Evolutionary conservation across 2,329 filamentous ascomycete genomes (phyloP).

Genomic region (Periconia macrospinosa): DNA sequence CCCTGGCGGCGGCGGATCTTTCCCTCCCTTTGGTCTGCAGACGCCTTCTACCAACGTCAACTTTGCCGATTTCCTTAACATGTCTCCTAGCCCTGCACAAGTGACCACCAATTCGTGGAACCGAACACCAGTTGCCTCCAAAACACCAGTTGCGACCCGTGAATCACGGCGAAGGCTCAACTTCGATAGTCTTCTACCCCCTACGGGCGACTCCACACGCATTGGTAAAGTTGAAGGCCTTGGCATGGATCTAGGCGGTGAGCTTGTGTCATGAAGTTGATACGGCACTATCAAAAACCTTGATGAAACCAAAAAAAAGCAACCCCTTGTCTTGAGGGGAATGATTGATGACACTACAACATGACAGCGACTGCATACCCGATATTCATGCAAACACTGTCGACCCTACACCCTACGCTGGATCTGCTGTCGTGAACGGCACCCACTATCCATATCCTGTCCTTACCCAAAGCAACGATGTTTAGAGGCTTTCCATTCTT

Average conservation of each 20-base stretch:
- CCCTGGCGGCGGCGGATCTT: conserved; percentile 65
- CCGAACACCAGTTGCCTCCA: conserved; percentile 59
- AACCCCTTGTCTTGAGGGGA: conserved; percentile 1
- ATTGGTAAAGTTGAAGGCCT: conserved; percentile 55
- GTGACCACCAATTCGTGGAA: conserved; percentile 64
- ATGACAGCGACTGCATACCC: conserved; percentile 16
- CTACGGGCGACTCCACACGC: conserved; percentile 50
- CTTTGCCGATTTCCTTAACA: conserved; percentile 96
- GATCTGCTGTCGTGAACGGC: neutral
- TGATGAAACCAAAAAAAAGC: conserved; percentile 1
- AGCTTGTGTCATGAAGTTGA: conserved; percentile 55
- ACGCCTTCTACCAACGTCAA: conserved; percentile 88
- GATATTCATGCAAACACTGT: conserved; percentile 9
- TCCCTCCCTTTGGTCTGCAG: conserved; percentile 64
- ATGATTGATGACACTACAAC: conserved; percentile 24
- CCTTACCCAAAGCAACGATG: conserved; percentile 25
- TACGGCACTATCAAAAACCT: conserved; percentile 8
- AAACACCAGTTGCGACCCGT: conserved; percentile 71
- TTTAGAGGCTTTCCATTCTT: conserved; percentile 8
- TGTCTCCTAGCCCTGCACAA: conserved; percentile 93
- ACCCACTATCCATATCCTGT: conserved; percentile 8
- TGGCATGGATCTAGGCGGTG: conserved; percentile 68
- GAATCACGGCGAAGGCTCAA: conserved; percentile 76
- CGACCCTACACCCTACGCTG: neutral
- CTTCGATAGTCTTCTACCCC: conserved; percentile 73